Percentiles rank a stretch among this genome's conserved stretches.
These are phyloP conservation scores for Coemansia reversa DNA, from an alignment of 192 early-diverging fungal genomes.

Conservation along the genomic window DNA sequence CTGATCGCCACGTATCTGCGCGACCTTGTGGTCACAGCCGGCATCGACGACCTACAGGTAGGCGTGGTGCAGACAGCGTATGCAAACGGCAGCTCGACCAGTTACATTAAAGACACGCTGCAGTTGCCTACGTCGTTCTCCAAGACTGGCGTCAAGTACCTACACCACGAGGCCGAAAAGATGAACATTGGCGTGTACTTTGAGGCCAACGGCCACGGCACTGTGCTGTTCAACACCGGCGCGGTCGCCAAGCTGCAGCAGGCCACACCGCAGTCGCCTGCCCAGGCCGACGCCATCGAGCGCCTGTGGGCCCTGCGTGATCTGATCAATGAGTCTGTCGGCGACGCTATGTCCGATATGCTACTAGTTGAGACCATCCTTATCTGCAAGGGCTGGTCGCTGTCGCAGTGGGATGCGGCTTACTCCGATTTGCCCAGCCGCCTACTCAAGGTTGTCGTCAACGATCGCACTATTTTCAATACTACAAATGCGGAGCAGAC, in stretches of 20 bases:
- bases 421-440: conserved; percentile 96
- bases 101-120: conserved; percentile 86
- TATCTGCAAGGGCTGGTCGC: conserved; percentile 75
- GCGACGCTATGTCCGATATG: conserved; percentile 97
- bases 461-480: conserved; percentile 82
- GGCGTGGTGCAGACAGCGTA: conserved; percentile 99
- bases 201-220: conserved; percentile 99
- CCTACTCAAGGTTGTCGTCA: conserved; percentile 93
- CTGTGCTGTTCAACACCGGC: conserved; percentile 90
- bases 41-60: conserved; percentile 74
- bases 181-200: conserved; percentile 99
- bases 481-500: conserved; percentile 97
- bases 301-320: conserved; percentile 83
- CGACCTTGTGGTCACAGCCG: conserved; percentile 79
- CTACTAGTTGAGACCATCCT: conserved; percentile 93
- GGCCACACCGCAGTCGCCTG: conserved; percentile 59
- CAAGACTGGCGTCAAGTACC: conserved; percentile 96
- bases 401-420: conserved; percentile 85
- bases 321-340: conserved; percentile 98
- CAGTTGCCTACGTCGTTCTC: conserved; percentile 94
- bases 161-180: conserved; percentile 97
- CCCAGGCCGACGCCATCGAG: conserved; percentile 73
- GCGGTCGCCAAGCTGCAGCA: conserved; percentile 59
- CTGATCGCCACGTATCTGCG: conserved; percentile 93
- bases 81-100: conserved; percentile 95